Base-by-base conservation (phyloP, 768 basidiomycete species). In the Leccinum incarnatum region DNA sequence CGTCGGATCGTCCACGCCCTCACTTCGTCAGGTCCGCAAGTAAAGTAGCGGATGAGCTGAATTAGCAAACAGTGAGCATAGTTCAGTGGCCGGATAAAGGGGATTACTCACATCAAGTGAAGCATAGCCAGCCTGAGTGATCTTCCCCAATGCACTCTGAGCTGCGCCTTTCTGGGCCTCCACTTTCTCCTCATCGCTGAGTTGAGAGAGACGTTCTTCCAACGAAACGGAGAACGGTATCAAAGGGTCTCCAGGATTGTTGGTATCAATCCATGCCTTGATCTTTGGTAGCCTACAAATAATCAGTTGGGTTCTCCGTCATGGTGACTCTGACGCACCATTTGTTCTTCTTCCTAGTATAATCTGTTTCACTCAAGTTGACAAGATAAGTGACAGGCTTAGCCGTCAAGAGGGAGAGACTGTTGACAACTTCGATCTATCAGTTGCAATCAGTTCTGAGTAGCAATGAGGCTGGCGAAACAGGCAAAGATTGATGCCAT, bases 341-440 rank as follows among this genome's bases (percentile, higher is more conserved):
- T 81, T 98, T 98, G 80, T 98, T 98, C 86, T 98, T 98, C 77
- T 98, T 98, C 63, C 97, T 88, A 59, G 92, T 76, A 68, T 91
- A 99, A 72, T 99, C 97, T 64, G 85, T 84, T 75, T 98, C 95
- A 59, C 91, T 93, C 50, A 99, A 78, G 77, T 99, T 99, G 77
- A 98, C 95, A 52, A 99, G 89, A 78, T 99, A 99, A 53, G 91
- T 97, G 61, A 98, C 93, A 34, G 96, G 92, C 72, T 98, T 98
- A 55, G 97, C 95, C 17, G 96, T 98, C 55, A 99, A 83, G 25
- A 99, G 87, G 65, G 87, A 83, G 58, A 99, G 86, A 48, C 84
- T 75, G 74, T 97, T 97, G 73, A 97, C 87, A 56, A 93, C 85
- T 63, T 95, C 94, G 63, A 96, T 87, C 93, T 96, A 68, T 3